Base-by-base conservation (phyloP, 805 yeast species). In the Clavispora santaluciae region DNA sequence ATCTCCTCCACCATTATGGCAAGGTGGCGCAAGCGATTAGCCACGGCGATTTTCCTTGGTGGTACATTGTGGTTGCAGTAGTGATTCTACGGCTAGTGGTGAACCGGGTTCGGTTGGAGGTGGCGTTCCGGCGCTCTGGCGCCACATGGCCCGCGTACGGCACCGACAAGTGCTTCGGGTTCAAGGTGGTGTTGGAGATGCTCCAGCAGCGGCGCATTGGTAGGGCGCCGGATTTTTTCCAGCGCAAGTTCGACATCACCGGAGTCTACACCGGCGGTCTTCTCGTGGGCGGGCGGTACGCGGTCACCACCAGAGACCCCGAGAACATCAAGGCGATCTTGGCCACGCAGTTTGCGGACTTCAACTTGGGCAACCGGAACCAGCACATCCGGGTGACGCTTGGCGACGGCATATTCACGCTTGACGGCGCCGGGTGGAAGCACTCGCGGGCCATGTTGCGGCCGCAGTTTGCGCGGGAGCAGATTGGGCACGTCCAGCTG, bases 351-450 rank as follows among this genome's bases (percentile, higher is more conserved):
- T 57, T 57, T 36, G 48, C 47, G 30, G 61, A 57, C 42, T 57
- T 54, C 40, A 46, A 52, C 13, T 48, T 57, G 26, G 61, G 61
- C 3, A 44, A 45, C 13, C 56, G 61, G 35, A 56, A 54, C 38
- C 39, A 50, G 24, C 51, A 50, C 28, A 44, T 56, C 37, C 35
- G 35, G 29, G 50, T 59, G 6, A 46, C 51, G 28, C 45, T 57
- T 36, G 61, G 61, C 12, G 60, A 56, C 31, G 61, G 61, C 2
- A 56, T 57, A 31, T 57, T 57, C 43, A 57, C 61, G 6, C 46
- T 57, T 36, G 61, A 57, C 31, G 61, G 61, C 9, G 53, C 48
- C 9, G 61, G 60, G 3, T 57, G 61, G 61, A 57, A 57, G 39
- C 61, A 57, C 35, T 51, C 58, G 6, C 42, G 61, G 31, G 51